Conservation (phyloP, 352 stramenopile species). For the Phytophthora ramorum region DNA sequence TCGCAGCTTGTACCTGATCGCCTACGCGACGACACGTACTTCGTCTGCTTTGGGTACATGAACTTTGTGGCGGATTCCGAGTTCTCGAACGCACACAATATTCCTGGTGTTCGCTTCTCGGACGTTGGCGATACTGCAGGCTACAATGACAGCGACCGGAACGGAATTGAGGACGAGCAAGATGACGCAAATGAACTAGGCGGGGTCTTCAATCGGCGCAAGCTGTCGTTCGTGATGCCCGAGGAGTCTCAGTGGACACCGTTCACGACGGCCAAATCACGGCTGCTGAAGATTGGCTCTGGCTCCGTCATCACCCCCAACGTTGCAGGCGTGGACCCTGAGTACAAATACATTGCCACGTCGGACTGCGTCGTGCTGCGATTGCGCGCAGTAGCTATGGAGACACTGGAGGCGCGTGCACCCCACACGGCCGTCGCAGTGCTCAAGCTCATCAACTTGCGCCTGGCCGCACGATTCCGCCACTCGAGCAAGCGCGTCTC, state of each 20-base stretch:
- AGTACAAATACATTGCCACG: constrained; percentile 73
- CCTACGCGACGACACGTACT: constrained; percentile 69
- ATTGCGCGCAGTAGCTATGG: constrained; percentile 62
- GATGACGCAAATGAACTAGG: constrained; percentile 10
- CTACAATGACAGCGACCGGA: constrained; percentile 1
- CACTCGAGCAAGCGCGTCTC: constrained; percentile 80
- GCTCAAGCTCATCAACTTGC: constrained; percentile 72
- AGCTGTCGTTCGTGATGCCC: constrained; percentile 47
- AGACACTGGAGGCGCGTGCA: constrained; percentile 57
- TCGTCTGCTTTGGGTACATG: constrained; percentile 79
- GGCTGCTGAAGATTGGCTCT: constrained; percentile 77
- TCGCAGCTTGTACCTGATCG: constrained; percentile 42
- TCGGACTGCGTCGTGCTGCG: constrained; percentile 72
- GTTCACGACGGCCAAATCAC: constrained; percentile 67
- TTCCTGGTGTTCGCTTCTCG: constrained; percentile 54
- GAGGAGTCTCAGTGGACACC: constrained; percentile 70
- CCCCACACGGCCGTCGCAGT: constrained; percentile 79
- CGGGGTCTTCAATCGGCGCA: constrained; percentile 25
- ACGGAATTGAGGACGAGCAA: constrained; percentile 2
- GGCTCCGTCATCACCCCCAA: constrained; percentile 79
- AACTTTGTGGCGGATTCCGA: constrained; percentile 77
- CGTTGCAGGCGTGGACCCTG: constrained; percentile 40
- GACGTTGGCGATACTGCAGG: constrained; percentile 10
- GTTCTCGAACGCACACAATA: constrained; percentile 61
- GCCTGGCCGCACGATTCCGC: constrained; percentile 66